phyloP scores from a whole-genome alignment of 495 filamentous ascomycete genomes.

The Coniosporium apollinis region DNA sequence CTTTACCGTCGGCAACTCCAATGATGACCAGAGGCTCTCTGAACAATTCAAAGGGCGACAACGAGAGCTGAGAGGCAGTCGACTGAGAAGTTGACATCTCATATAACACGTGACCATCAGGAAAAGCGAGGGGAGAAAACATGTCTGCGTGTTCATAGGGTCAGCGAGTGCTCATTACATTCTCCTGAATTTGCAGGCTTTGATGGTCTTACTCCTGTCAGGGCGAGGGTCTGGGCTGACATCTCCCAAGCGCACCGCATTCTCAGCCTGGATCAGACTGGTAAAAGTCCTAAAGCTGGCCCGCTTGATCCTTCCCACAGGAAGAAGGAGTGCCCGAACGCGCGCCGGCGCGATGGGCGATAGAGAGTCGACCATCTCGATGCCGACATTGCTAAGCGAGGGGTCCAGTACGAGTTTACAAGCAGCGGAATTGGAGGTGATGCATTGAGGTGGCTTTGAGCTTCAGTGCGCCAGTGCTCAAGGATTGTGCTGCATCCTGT shows the following conservation, averaged over 20 bases:
- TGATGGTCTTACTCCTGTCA: slow-evolving; percentile 56
- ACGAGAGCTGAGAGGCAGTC: slow-evolving; percentile 54
- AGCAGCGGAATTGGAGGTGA: no score
- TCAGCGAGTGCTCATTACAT: no score
- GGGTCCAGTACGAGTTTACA: no score
- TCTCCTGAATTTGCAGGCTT: no score
- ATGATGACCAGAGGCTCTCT: slow-evolving; percentile 66
- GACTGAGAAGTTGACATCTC: slow-evolving; percentile 68
- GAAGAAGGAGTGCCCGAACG: slow-evolving; percentile 66
- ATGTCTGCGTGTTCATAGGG: slow-evolving; percentile 69
- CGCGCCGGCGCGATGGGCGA: slow-evolving; percentile 80
- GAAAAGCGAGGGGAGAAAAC: slow-evolving; percentile 89
- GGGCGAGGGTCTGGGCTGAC: slow-evolving; percentile 76
- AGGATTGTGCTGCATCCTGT: no score
- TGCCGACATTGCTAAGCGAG: background rate
- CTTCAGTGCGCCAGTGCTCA: no score
- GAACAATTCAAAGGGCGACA: slow-evolving; percentile 74
- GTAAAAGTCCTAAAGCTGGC: slow-evolving; percentile 68
- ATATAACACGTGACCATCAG: slow-evolving; percentile 76
- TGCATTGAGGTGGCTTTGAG: no score
- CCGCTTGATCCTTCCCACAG: slow-evolving; percentile 68
- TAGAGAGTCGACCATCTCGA: slow-evolving; percentile 19
- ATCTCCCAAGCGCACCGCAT: slow-evolving; percentile 77
- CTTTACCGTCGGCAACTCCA: slow-evolving; percentile 50
- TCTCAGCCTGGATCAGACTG: slow-evolving; percentile 56